Percentiles rank a stretch among this genome's conserved stretches.
Conservation (phyloP, 352 stramenopile species). For the Phytophthora boehmeriae region DNA sequence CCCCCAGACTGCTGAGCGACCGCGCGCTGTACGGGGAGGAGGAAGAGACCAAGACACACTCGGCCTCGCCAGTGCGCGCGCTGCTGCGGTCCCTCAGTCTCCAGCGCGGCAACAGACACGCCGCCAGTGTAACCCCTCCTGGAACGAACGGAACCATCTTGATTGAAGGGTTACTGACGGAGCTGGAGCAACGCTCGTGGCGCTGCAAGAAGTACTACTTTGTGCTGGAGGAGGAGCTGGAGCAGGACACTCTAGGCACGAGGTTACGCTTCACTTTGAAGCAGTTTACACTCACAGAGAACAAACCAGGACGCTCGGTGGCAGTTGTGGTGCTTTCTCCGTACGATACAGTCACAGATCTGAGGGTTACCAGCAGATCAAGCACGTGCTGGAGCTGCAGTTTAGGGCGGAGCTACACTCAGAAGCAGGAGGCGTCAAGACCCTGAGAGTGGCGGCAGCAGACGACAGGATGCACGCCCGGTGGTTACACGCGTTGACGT, state of each 20-base stretch:
- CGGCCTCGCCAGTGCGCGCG: constrained; percentile 37
- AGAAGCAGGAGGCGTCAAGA: constrained; percentile 18
- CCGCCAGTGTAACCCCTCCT: neutral
- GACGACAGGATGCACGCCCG: constrained; percentile 40
- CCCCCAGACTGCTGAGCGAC: constrained; percentile 1
- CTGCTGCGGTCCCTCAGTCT: constrained; percentile 44
- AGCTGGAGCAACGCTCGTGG: constrained; percentile 62
- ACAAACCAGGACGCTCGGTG: constrained; percentile 36
- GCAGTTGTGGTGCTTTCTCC: constrained; percentile 52
- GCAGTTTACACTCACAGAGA: constrained; percentile 58
- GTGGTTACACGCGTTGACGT: constrained; percentile 56
- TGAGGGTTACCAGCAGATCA: constrained; percentile 46
- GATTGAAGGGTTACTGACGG: constrained; percentile 56
- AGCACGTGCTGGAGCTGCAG: constrained; percentile 61
- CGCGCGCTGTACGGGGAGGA: constrained; percentile 33
- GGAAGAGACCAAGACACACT: constrained; percentile 37
- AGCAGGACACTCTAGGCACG: constrained; percentile 5
- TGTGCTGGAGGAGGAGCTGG: constrained; percentile 45
- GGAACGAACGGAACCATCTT: constrained; percentile 29
- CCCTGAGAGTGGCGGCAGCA: constrained; percentile 45
- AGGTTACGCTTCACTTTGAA: constrained; percentile 40
- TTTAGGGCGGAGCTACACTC: constrained; percentile 25
- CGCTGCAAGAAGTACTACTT: constrained; percentile 63
- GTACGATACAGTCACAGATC: constrained; percentile 61
- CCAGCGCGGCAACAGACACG: constrained; percentile 16